A percentile compares a stretch with the other conserved stretches of the same genome.
These are phyloP conservation scores for Apostasia ramifera DNA, from an alignment of 106 monocot species.

Conservation along the genomic window DNA sequence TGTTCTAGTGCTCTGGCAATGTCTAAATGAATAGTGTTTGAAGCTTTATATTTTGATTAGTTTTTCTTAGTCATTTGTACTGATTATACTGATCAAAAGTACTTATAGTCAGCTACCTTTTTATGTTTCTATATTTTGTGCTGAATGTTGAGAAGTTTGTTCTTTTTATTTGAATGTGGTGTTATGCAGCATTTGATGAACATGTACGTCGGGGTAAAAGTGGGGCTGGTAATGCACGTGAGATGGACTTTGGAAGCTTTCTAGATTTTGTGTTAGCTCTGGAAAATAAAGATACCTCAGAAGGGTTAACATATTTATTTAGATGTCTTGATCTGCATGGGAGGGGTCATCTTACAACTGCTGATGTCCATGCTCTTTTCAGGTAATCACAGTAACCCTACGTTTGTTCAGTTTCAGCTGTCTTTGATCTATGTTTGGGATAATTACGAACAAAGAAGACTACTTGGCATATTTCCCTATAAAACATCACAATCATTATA, in stretches of 20 bases:
- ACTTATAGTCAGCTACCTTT: background rate
- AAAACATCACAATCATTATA: too few relatives aligned
- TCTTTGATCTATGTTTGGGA: too few relatives aligned
- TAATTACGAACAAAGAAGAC: too few relatives aligned
- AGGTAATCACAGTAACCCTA: conserved; percentile 34
- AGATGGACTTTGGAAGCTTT: conserved; percentile 99
- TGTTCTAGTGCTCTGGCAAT: too few relatives aligned
- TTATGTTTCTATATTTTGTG: background rate
- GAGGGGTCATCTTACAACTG: conserved; percentile 88
- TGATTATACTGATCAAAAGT: background rate
- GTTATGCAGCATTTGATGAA: conserved; percentile 80
- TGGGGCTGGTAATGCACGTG: conserved; percentile 81
- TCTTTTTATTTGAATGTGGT: background rate
- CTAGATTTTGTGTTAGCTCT: conserved; percentile 97
- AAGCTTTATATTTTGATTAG: background rate
- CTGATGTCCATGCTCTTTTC: conserved; percentile 94
- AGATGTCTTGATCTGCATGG: conserved; percentile 94
- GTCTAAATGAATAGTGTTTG: too few relatives aligned
- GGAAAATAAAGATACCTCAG: conserved; percentile 95
- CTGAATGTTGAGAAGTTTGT: background rate
- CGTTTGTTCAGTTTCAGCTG: too few relatives aligned
- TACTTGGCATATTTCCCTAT: too few relatives aligned
- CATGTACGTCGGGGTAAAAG: conserved; percentile 88
- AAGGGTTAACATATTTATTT: conserved; percentile 91
- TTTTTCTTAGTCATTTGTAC: background rate